phyloP scores from a whole-genome alignment of 495 filamentous ascomycete genomes.

The Lasiosphaeris hirsuta region DNA sequence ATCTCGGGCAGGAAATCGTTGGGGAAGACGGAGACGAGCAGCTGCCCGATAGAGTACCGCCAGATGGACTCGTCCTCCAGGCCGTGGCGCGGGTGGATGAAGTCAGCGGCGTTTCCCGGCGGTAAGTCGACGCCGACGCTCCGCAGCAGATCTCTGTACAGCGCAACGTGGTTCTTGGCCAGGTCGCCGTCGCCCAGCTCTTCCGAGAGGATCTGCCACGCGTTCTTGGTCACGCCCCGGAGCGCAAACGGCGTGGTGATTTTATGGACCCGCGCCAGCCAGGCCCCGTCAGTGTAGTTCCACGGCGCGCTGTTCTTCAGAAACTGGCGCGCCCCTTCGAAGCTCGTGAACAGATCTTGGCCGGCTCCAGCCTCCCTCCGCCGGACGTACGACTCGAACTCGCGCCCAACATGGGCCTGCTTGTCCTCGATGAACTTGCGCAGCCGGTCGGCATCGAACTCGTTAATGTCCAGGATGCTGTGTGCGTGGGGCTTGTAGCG shows the following conservation, averaged over 20 bases:
- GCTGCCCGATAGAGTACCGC: constrained; percentile 46
- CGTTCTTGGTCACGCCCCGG: constrained; percentile 35
- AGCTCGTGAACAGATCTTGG: constrained; percentile 34
- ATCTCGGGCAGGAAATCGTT: constrained; percentile 52
- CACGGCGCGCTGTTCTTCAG: constrained; percentile 42
- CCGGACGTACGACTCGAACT: too few relatives aligned
- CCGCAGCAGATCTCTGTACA: constrained; percentile 42
- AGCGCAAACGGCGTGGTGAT: constrained; percentile 38
- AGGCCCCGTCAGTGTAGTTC: constrained; percentile 51
- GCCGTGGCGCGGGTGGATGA: constrained; percentile 32
- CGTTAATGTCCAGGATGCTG: too few relatives aligned
- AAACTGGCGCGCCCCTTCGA: constrained; percentile 41
- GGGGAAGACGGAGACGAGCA: constrained; percentile 46
- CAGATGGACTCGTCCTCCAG: constrained; percentile 36
- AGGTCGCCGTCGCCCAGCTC: constrained; percentile 51
- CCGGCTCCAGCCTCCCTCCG: neutral
- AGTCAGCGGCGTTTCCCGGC: constrained; percentile 26
- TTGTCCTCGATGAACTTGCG: too few relatives aligned
- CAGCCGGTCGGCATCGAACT: too few relatives aligned
- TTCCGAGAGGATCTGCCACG: constrained; percentile 51
- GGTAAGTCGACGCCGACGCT: constrained; percentile 28
- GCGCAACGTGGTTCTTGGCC: constrained; percentile 44
- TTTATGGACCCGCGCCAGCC: constrained; percentile 46
- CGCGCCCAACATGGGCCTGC: too few relatives aligned
- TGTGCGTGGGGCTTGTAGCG: too few relatives aligned